These are phyloP conservation scores for Bacterosira constricta DNA, from an alignment of 108 stramenopile genomes.

Conservation along the genomic window DNA sequence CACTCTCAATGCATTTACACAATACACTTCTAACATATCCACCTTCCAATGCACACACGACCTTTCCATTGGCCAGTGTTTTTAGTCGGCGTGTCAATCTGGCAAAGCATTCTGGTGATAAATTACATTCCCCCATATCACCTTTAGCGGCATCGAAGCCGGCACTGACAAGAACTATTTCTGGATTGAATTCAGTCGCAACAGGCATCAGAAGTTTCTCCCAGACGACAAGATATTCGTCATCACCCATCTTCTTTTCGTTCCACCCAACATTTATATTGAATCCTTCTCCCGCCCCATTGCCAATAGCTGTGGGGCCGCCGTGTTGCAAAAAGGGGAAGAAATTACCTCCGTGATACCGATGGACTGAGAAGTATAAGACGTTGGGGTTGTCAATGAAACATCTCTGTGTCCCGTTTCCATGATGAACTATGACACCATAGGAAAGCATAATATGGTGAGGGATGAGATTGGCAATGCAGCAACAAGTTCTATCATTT, in stretches of 20 bases:
- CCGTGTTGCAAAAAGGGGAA: slow-evolving; percentile 58
- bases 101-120: slow-evolving; percentile 65
- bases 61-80: slow-evolving; percentile 45
- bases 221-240: slow-evolving; percentile 71
- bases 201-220: slow-evolving; percentile 69
- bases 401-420: slow-evolving; percentile 57
- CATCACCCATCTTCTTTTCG: slow-evolving; percentile 65
- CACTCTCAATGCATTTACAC: slow-evolving; percentile 47
- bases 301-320: slow-evolving; percentile 49
- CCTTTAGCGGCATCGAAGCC: slow-evolving; percentile 87
- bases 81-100: slow-evolving; percentile 55
- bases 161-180: slow-evolving; percentile 78
- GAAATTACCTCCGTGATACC: slow-evolving; percentile 62
- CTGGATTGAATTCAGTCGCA: slow-evolving; percentile 60
- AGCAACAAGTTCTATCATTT: too few relatives aligned
- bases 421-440: background rate
- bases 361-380: slow-evolving; percentile 76
- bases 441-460: too few relatives aligned
- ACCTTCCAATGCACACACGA: slow-evolving; percentile 60
- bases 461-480: too few relatives aligned
- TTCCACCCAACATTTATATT: slow-evolving; percentile 89
- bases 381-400: slow-evolving; percentile 67
- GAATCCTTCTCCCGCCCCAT: slow-evolving; percentile 50
- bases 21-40: slow-evolving; percentile 60
- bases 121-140: slow-evolving; percentile 73